These are phyloP conservation scores for Cordyceps cicadae DNA, from an alignment of 2,329 filamentous ascomycete species.

Conservation along the genomic window DNA sequence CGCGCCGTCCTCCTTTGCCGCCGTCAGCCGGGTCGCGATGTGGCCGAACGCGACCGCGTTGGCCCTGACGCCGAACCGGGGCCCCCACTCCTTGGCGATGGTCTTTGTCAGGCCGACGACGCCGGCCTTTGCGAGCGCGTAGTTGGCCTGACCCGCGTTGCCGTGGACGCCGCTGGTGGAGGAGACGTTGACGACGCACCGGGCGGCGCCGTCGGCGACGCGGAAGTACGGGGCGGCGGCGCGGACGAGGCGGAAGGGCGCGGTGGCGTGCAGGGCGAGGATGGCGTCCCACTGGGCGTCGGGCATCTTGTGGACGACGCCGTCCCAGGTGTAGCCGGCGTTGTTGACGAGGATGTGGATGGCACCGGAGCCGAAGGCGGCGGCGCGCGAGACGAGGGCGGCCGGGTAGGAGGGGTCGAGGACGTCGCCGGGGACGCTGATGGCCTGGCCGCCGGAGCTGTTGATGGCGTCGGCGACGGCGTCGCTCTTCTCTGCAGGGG, in stretches of 20 bases:
- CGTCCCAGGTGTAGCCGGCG: constrained; percentile 88
- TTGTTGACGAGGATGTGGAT: constrained; percentile 91
- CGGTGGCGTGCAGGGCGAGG: constrained; percentile 72
- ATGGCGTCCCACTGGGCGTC: constrained; percentile 92
- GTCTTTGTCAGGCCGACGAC: constrained; percentile 78
- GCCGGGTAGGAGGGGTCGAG: constrained; percentile 62
- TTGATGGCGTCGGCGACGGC: constrained; percentile 65
- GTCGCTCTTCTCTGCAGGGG: constrained; percentile 61
- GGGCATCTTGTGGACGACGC: constrained; percentile 84
- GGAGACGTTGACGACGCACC: constrained; percentile 76
- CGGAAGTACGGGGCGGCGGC: constrained; percentile 80
- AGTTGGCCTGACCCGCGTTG: constrained; percentile 88
- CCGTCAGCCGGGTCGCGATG: constrained; percentile 72
- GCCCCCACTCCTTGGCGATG: constrained; percentile 88
- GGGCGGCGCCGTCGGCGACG: constrained; percentile 70
- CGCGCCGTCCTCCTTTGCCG: constrained; percentile 74
- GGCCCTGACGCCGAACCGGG: constrained; percentile 68
- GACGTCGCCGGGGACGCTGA: constrained; percentile 70
- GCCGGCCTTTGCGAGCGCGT: constrained; percentile 76
- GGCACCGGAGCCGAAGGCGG: constrained; percentile 76
- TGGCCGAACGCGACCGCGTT: constrained; percentile 82
- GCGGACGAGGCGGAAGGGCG: constrained; percentile 75
- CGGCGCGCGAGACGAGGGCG: constrained; percentile 63
- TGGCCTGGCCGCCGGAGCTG: constrained; percentile 53
- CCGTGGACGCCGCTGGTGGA: constrained; percentile 76